Evolutionary conservation across 1,139 yeast genomes (phyloP).

Genomic region (Taiozyma sp.): DNA sequence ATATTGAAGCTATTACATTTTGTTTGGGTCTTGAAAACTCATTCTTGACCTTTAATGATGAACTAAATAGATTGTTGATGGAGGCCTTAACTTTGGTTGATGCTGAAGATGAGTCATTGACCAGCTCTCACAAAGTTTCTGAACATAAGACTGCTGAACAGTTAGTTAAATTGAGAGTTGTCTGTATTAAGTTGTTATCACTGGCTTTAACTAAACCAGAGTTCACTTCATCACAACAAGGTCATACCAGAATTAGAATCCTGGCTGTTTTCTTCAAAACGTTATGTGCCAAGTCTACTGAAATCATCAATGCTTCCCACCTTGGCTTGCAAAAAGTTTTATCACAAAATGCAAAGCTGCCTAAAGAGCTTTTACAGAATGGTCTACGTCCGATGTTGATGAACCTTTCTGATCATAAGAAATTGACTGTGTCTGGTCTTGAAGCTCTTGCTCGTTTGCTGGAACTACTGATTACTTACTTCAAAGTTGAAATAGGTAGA

Average conservation of each 20-base stretch:
- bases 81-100: constrained; percentile 95
- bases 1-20: constrained; percentile 92
- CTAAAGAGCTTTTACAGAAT: constrained; percentile 88
- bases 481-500: constrained; percentile 94
- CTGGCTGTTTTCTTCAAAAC: constrained; percentile 95
- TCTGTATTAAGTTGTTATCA: constrained; percentile 80
- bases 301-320: constrained; percentile 91
- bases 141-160: constrained; percentile 90
- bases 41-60: constrained; percentile 84
- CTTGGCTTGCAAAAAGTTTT: constrained; percentile 80
- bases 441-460: constrained; percentile 87
- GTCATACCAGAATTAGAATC: constrained; percentile 79
- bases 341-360: constrained; percentile 82
- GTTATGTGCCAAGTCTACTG: constrained; percentile 77
- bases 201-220: constrained; percentile 81
- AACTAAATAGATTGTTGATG: constrained; percentile 72
- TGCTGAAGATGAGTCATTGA: constrained; percentile 94
- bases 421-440: constrained; percentile 82
- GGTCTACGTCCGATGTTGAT: constrained; percentile 94
- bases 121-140: constrained; percentile 78
- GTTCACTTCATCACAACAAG: constrained; percentile 64
- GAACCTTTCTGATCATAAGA: constrained; percentile 91
- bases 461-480: constrained; percentile 84
- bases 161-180: constrained; percentile 79
- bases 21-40: constrained; percentile 80